A percentile compares a stretch with the other conserved stretches of the same genome.
Conservation (phyloP, 2,329 filamentous ascomycete genomes). For the Phoma sp. region DNA sequence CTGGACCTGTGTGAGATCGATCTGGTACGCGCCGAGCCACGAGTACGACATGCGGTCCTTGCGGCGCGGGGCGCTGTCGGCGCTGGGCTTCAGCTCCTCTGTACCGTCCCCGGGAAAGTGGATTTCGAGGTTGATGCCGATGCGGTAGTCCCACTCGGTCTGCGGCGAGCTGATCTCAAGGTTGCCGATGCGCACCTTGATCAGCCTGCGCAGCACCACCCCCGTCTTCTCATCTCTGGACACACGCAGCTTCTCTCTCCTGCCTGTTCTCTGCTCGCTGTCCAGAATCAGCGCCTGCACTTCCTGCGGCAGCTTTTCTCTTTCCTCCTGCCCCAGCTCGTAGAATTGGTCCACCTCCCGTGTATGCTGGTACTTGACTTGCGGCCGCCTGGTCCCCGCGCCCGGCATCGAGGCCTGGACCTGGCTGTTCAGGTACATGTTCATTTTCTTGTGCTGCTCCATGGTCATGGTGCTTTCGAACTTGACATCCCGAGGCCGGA, state of each 20-base stretch:
- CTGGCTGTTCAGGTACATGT: conserved; percentile 79
- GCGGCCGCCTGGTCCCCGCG: conserved; percentile 55
- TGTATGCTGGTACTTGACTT: conserved; percentile 80
- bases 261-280: too few species aligned
- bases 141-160: conserved; percentile 83
- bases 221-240: conserved; percentile 76
- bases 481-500: conserved; percentile 34
- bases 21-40: conserved; percentile 78
- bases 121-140: conserved; percentile 95
- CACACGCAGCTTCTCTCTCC: conserved; percentile 51
- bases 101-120: conserved; percentile 69
- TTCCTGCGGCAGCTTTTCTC: conserved; percentile 52
- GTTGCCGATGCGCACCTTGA: conserved; percentile 88
- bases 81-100: conserved; percentile 56
- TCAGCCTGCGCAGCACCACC: conserved; percentile 77
- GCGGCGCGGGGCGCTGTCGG: conserved; percentile 46
- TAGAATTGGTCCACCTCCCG: conserved; percentile 83
- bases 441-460: conserved; percentile 86
- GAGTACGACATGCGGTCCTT: conserved; percentile 94
- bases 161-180: conserved; percentile 84
- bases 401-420: conserved; percentile 61
- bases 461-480: conserved; percentile 93
- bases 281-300: conserved; percentile 62
- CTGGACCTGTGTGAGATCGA: conserved; percentile 91
- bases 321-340: conserved; percentile 59